These are phyloP conservation scores for Puccinia horiana DNA, from an alignment of 1,284 basidiomycete species.

Conservation along the genomic window DNA sequence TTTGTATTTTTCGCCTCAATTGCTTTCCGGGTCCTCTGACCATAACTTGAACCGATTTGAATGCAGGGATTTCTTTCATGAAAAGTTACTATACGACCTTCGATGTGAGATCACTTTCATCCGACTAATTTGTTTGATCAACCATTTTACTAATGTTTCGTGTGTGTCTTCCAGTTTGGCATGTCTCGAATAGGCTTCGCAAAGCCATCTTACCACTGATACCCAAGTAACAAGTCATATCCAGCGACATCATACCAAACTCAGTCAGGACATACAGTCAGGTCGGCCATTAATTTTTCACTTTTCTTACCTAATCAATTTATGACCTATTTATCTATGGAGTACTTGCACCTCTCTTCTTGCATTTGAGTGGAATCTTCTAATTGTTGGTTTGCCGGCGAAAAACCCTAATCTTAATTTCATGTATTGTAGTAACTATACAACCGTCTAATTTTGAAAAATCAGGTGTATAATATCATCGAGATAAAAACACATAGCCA, in stretches of 20 bases:
- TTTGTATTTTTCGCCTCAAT: neutral
- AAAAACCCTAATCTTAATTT: neutral
- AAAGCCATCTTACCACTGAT: conserved; percentile 28
- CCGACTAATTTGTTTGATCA: too few species aligned
- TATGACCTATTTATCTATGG: neutral
- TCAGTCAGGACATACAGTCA: neutral
- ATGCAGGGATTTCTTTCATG: conserved; percentile 48
- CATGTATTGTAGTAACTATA: neutral
- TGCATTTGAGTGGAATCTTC: neutral
- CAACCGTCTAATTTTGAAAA: neutral
- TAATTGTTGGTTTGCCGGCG: neutral
- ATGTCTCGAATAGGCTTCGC: conserved; percentile 25
- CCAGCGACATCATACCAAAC: neutral
- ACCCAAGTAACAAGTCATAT: neutral
- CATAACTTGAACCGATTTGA: neutral
- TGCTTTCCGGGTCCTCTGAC: neutral
- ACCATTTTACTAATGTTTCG: neutral
- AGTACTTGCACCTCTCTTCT: too few species aligned
- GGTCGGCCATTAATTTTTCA: neutral
- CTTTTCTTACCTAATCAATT: neutral
- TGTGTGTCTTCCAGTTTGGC: conserved; percentile 8
- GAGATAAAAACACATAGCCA: too few species aligned
- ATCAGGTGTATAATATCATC: too few species aligned
- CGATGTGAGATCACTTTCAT: conserved; percentile 18
- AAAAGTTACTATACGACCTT: conserved; percentile 49